These are phyloP conservation scores for Pterocarpus macrocarpus DNA, from an alignment of 306 rosid genomes.

Conservation along the genomic window DNA sequence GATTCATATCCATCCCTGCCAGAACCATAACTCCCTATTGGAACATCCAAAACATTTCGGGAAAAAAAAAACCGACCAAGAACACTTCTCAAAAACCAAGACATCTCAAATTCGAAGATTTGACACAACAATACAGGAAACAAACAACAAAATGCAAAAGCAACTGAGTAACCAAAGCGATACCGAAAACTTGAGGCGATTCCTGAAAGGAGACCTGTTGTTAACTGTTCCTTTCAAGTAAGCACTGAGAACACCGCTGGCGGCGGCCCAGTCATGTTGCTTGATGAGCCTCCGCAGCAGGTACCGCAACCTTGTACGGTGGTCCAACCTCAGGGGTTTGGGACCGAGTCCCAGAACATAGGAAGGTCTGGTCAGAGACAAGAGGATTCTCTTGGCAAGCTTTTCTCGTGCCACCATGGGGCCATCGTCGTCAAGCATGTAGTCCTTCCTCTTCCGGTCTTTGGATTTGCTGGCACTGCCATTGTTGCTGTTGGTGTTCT, in stretches of 20 bases:
- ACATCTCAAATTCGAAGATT: neutral
- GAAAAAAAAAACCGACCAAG: too few relatives aligned
- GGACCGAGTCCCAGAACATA: constrained; percentile 57
- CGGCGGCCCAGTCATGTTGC: constrained; percentile 69
- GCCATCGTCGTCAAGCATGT: neutral
- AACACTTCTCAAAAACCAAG: neutral
- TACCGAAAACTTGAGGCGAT: constrained; percentile 77
- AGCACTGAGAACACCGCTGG: constrained; percentile 72
- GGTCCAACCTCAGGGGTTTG: constrained; percentile 56
- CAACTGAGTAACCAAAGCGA: neutral
- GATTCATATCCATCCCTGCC: neutral
- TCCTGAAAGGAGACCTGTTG: constrained; percentile 56
- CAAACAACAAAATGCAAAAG: neutral
- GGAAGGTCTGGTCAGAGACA: constrained; percentile 70
- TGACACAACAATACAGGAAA: neutral
- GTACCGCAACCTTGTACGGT: constrained; percentile 53
- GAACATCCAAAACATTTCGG: neutral
- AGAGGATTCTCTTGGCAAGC: constrained; percentile 51
- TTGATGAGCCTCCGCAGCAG: constrained; percentile 56
- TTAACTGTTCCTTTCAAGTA: constrained; percentile 62
- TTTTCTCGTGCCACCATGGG: constrained; percentile 22
- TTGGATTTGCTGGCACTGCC: neutral
- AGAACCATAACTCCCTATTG: neutral
- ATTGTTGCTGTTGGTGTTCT: neutral
- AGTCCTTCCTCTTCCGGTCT: constrained; percentile 56